Evolutionary conservation across 805 yeast species (phyloP).

Genomic region (Wickerhamomyces silvicola): DNA sequence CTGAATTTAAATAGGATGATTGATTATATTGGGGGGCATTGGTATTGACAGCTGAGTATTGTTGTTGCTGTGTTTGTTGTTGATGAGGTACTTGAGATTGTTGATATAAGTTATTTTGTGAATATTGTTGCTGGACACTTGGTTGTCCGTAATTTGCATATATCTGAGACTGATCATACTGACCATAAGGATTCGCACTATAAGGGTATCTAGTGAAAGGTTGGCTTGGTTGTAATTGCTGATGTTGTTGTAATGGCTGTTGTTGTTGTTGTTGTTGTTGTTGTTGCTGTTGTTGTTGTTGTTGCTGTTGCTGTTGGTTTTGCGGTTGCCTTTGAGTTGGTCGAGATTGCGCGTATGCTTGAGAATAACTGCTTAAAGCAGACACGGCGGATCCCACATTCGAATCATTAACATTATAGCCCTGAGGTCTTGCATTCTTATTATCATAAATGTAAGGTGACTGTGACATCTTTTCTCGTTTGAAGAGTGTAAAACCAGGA

Average conservation of each 20-base stretch:
- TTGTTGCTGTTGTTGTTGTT: conserved; percentile 7
- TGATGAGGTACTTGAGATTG: conserved; percentile 9
- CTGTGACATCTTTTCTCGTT: conserved; percentile 12
- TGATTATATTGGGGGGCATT: conserved; percentile 7
- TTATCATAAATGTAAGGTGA: conserved; percentile 11
- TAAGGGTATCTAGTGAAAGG: too few relatives aligned
- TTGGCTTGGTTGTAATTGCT: conserved; percentile 5
- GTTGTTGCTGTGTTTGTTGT: conserved; percentile 6
- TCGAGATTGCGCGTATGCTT: conserved; percentile 1
- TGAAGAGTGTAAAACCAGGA: too few relatives aligned
- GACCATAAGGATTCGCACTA: too few relatives aligned
- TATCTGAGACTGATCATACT: too few relatives aligned
- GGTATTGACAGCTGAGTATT: too few relatives aligned
- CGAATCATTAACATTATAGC: conserved; percentile 2
- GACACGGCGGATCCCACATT: neutral
- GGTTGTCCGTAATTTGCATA: too few relatives aligned
- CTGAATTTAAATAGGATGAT: neutral
- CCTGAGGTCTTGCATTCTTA: conserved; percentile 5
- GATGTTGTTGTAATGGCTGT: conserved; percentile 6
- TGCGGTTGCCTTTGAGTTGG: conserved; percentile 1
- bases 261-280: conserved; percentile 5
- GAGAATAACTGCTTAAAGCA: conserved; percentile 1
- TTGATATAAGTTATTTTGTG: conserved; percentile 4
- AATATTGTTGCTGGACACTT: too few relatives aligned
- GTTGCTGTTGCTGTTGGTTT: conserved; percentile 6